Evolutionary conservation across 805 yeast species (phyloP), one percentile per base, ranked within the genome.

Genomic region (Spencermartinsiella europaea): DNA sequence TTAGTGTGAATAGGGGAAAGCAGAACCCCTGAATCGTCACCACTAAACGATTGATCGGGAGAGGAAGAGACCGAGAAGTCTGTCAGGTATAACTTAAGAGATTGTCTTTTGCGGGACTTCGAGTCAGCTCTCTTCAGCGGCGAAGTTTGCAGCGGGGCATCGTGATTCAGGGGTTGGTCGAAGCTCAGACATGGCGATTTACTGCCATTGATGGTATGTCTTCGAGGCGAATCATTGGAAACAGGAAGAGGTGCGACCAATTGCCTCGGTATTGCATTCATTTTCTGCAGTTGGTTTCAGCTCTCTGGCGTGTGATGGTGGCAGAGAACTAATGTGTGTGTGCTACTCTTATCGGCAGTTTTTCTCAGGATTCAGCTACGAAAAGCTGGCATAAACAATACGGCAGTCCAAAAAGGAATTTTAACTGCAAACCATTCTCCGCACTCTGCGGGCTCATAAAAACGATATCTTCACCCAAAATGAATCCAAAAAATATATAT

Each of bases 81-180:
- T 5, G 25, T n/a, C 45, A 42, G 31, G 22, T 14, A 33, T 39
- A 52, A 38, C 27, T 53, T 53, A 19, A 53, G 38, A 20, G 56
- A 53, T 44, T 52, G 34, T 25, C 56, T 36, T 36, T 51, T 53
- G 3, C 55, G 42, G n/a, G 44, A 31, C 21, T 15, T 38, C 10
- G 42, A 22, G 38, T 21, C 31, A 16, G 25, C 14, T 35, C 21
- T 17, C 22, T 12, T 28, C 37, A 34, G 22, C n/a, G 28, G 38
- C 27, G 22, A 22, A 34, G 22, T 17, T 16, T 8, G 12, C 14
- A 4, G 17, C 38, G 38, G 20, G 20, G 38, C 38, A 20, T 16
- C 20, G 14, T 16, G 12, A 16, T 34, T 34, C 20, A 16, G 38
- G 21, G 20, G 38, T 4, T 3, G 38, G 38, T 20, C 38, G 19